These are phyloP conservation scores for Beauveria scarabaeidicola DNA, from an alignment of 2,329 filamentous ascomycete genomes.

Conservation along the genomic window DNA sequence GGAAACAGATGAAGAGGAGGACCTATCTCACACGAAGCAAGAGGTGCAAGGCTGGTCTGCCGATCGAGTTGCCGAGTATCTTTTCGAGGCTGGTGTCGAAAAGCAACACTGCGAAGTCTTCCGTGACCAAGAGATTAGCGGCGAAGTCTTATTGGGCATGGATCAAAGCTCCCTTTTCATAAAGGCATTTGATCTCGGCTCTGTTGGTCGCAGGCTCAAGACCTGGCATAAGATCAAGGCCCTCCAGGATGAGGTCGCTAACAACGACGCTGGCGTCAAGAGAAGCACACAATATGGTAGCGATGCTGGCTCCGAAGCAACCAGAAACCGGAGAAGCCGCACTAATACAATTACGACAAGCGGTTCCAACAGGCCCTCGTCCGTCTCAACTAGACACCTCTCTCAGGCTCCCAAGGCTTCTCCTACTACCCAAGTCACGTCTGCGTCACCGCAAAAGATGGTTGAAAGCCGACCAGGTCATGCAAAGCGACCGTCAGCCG, in stretches of 20 bases:
- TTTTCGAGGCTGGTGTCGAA: constrained; percentile 80
- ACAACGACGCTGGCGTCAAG: constrained; percentile 32
- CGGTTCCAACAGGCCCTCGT: constrained; percentile 36
- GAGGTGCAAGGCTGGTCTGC: constrained; percentile 77
- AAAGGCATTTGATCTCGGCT: constrained; percentile 89
- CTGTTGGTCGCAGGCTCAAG: constrained; percentile 79
- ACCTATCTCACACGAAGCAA: constrained; percentile 53
- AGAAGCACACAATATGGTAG: constrained; percentile 51
- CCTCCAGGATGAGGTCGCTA: constrained; percentile 77
- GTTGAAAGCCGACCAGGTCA: constrained; percentile 40
- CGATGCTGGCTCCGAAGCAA: constrained; percentile 49
- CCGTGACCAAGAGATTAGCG: constrained; percentile 88
- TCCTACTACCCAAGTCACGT: constrained; percentile 35
- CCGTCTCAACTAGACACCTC: constrained; percentile 38
- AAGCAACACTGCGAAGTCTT: constrained; percentile 90
- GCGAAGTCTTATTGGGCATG: constrained; percentile 88
- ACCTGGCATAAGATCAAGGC: constrained; percentile 96
- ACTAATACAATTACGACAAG: constrained; percentile 49
- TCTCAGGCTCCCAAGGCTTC: constrained; percentile 44
- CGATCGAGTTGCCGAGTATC: constrained; percentile 76
- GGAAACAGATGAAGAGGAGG: constrained; percentile 92
- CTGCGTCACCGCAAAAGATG: constrained; percentile 28
- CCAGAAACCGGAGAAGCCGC: constrained; percentile 42
- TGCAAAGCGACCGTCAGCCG: constrained; percentile 62
- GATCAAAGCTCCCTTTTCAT: constrained; percentile 92